Conservation (phyloP, 2,329 filamentous ascomycete genomes). For the Fusarium mundagurra region DNA sequence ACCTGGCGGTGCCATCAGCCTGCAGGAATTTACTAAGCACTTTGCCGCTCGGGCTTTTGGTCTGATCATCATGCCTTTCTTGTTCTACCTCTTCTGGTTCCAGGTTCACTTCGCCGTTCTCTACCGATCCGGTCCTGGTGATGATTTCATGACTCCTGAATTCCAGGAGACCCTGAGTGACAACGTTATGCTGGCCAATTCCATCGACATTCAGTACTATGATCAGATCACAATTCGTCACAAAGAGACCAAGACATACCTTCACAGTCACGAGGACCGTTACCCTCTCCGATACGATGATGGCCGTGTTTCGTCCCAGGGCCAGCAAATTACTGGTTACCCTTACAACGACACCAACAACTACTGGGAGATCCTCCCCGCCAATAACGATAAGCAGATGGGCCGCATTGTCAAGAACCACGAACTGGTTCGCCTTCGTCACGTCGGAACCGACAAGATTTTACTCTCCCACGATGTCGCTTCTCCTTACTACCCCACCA, state of each 20-base stretch:
- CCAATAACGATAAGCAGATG: conserved; percentile 64
- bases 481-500: conserved; percentile 94
- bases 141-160: conserved; percentile 98
- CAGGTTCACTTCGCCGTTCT: conserved; percentile 97
- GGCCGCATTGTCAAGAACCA: conserved; percentile 80
- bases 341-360: conserved; percentile 99
- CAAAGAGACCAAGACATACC: conserved; percentile 96
- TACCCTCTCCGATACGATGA: conserved; percentile 98
- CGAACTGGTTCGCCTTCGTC: conserved; percentile 86
- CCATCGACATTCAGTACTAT: conserved; percentile 88
- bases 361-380: conserved; percentile 91
- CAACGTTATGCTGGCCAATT: conserved; percentile 90
- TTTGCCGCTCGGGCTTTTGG: conserved; percentile 88
- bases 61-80: conserved; percentile 89
- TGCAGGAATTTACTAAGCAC: conserved; percentile 87
- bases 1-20: conserved; percentile 79
- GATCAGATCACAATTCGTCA: conserved; percentile 88
- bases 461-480: conserved; percentile 96
- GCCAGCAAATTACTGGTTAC: conserved; percentile 97
- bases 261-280: conserved; percentile 89
- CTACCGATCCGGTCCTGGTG: conserved; percentile 87
- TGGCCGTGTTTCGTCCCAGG: conserved; percentile 95
- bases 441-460: conserved; percentile 84
- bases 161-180: conserved; percentile 98
- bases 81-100: conserved; percentile 99